Evolutionary conservation across 2,329 filamentous ascomycete genomes (phyloP).

Genomic region (Diaporthe batatas): DNA sequence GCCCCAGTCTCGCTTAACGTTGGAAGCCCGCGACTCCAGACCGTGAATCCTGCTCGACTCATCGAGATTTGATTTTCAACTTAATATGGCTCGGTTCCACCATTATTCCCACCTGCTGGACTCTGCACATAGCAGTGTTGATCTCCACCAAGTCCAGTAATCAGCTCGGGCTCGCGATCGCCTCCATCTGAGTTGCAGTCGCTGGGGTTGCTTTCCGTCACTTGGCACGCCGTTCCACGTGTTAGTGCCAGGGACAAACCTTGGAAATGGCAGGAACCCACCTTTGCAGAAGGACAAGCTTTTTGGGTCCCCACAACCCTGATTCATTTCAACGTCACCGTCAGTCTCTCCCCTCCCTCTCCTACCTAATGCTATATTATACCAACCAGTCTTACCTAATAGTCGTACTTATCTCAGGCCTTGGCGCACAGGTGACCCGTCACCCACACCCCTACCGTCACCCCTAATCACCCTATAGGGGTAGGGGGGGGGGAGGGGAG

Average conservation of each 20-base stretch:
- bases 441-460: too few relatives aligned
- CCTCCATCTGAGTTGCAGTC: background rate
- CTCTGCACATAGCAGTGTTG: background rate
- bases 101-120: background rate
- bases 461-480: too few relatives aligned
- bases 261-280: background rate
- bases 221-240: background rate
- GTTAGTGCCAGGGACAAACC: background rate
- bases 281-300: background rate
- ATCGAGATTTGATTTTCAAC: too few relatives aligned
- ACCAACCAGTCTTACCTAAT: too few relatives aligned
- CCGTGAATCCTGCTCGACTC: too few relatives aligned
- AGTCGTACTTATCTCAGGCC: too few relatives aligned
- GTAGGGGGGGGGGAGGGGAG: too few relatives aligned
- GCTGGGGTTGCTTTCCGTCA: background rate
- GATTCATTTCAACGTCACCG: background rate
- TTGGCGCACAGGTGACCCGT: too few relatives aligned
- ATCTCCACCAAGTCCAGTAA: too few relatives aligned
- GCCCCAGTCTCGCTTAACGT: background rate
- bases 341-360: too few relatives aligned
- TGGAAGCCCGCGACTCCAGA: too few relatives aligned
- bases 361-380: background rate
- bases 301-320: background rate
- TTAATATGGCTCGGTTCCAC: too few relatives aligned
- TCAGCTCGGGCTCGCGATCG: conserved; percentile 9